Base-by-base conservation (phyloP, 305 asterid genomes). In the Fraxinus sp. region DNA sequence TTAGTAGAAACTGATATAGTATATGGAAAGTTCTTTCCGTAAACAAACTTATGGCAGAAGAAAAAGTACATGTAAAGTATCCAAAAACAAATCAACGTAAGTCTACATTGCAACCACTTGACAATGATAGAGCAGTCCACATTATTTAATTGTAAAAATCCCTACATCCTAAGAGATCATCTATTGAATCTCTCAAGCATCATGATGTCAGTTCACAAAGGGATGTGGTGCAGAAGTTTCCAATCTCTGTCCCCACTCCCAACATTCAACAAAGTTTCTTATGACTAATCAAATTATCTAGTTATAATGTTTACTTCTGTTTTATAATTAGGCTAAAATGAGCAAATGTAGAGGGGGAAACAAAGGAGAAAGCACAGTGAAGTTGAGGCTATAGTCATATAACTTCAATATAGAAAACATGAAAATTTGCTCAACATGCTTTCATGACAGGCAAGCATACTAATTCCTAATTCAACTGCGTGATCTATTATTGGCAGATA, bases 171-270 rank as follows among this genome's bases (percentile, higher is more conserved):
- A 79, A 10, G 28, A 66, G 28, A 35, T 0, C 18, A 52, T 28
- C 33, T 18, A 52, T 46, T 79, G 32, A 77, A 64, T 64, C 39
- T 78, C 55, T 77, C 78, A 7, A 77, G 81, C 62, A 59, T 72
- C 55, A 81, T n/a, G 80, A 79, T 64, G 77, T 59, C 20, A 82
- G 68, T 39, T 83, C 74, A 39, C 80, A 57, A 74, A 81, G 75
- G 28, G 49, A 39, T 79, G 81, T 64, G 76, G 80, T 44, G 68
- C 37, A 66, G 74, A 66, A 13, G 74, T 66, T 66, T 28, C 74
- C n/a, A 66, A 66, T 66, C 74, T 57, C 68, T 6, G 68, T 66
- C 35, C n/a, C 37, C n/a, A 55, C 24, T 26, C 36, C 74, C 74
- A 11, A 83, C 41, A 80, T 16, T 33, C 81, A 80, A 85, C 37